These are phyloP conservation scores for Mycena indigotica DNA, from an alignment of 768 basidiomycete genomes.

Conservation along the genomic window DNA sequence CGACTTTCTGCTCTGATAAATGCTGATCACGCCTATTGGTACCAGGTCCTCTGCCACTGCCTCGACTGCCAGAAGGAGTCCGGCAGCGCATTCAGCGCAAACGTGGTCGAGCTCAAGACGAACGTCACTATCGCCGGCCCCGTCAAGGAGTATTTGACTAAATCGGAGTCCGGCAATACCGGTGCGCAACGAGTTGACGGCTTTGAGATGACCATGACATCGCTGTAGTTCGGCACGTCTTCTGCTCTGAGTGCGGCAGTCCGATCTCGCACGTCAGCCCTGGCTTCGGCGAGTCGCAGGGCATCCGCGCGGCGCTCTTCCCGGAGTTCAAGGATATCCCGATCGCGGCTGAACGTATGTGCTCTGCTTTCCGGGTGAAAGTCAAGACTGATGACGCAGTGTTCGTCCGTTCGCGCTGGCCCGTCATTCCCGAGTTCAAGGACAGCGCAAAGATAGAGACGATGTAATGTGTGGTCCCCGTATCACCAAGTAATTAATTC, in stretches of 20 bases:
- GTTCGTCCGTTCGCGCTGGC: too few species aligned
- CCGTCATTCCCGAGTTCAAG: too few species aligned
- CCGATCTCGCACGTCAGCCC: constrained; percentile 37
- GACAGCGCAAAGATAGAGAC: too few species aligned
- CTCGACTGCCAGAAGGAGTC: constrained; percentile 39
- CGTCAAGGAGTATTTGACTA: constrained; percentile 32
- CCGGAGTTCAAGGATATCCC: constrained; percentile 32
- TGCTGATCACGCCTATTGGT: not conserved
- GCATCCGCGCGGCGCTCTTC: constrained; percentile 43
- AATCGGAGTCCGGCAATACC: constrained; percentile 35
- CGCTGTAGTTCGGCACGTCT: constrained; percentile 35
- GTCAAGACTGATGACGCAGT: too few species aligned
- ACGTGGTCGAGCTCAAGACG: constrained; percentile 36
- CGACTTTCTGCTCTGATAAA: not conserved
- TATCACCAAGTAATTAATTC: too few species aligned
- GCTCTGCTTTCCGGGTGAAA: too few species aligned
- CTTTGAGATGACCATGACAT: not conserved
- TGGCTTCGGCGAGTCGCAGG: constrained; percentile 37
- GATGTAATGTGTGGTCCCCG: too few species aligned
- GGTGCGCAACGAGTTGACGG: constrained; percentile 23
- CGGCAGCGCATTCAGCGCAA: constrained; percentile 43
- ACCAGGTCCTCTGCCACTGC: constrained; percentile 41
- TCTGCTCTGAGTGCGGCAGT: constrained; percentile 40
- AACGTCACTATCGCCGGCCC: constrained; percentile 37
- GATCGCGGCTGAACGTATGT: constrained; percentile 35